phyloP scores from a whole-genome alignment of 371 early-diverging fungal genomes.

The Amoeboaphelidium protococcarum region DNA sequence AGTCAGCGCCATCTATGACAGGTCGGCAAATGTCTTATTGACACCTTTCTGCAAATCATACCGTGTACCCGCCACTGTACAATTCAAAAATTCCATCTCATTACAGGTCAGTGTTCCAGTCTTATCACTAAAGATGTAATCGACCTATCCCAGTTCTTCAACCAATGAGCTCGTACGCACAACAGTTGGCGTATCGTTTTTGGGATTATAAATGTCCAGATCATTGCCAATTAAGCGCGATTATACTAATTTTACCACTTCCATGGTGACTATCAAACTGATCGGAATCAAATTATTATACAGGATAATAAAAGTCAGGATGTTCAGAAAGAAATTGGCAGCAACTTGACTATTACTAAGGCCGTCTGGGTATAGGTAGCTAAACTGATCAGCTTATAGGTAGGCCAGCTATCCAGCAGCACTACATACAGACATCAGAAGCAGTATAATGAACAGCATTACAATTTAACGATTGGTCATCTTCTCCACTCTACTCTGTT shows the following conservation, averaged over 20 bases:
- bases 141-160: constrained; percentile 80
- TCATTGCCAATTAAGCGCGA: constrained; percentile 52
- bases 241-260: constrained; percentile 58
- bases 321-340: constrained; percentile 10
- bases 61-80: constrained; percentile 30
- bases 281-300: constrained; percentile 63
- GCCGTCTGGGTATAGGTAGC: not conserved
- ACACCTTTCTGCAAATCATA: not conserved
- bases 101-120: constrained; percentile 91
- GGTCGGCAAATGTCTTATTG: not conserved
- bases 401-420: not conserved
- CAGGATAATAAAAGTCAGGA: constrained; percentile 41
- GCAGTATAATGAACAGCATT: constrained; percentile 58
- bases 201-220: constrained; percentile 37
- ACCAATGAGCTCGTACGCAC: constrained; percentile 53
- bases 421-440: constrained; percentile 41
- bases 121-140: constrained; percentile 88
- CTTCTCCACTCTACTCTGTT: constrained; percentile 30
- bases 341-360: not conserved
- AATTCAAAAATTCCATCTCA: constrained; percentile 49
- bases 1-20: not conserved
- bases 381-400: not conserved
- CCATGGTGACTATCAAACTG: constrained; percentile 74
- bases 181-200: constrained; percentile 36
- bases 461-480: constrained; percentile 78